Evolutionary conservation across 768 basidiomycete species (phyloP).

Genomic region (Rhodotorula graminis): DNA sequence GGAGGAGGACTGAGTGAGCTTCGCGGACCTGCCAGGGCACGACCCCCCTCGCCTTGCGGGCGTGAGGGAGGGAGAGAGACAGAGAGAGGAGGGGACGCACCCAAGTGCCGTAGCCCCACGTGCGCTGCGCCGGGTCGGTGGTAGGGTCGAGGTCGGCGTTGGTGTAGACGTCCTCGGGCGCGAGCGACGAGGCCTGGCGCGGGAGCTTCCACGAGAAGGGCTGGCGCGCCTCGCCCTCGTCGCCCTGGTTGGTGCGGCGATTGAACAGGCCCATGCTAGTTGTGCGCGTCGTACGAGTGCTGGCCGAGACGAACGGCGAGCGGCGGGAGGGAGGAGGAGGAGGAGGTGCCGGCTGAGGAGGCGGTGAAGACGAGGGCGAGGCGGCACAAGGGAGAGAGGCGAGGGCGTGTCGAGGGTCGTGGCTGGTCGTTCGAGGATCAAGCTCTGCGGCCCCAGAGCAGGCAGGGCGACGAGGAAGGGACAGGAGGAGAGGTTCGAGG

Average conservation of each 20-base stretch:
- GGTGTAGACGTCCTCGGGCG: slow-evolving; percentile 33
- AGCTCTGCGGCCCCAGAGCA: too few relatives aligned
- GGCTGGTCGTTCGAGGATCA: too few relatives aligned
- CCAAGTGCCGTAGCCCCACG: slow-evolving; percentile 33
- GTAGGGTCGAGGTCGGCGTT: slow-evolving; percentile 34
- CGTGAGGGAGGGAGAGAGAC: too few relatives aligned
- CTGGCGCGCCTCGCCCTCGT: not conserved
- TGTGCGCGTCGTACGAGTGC: not conserved
- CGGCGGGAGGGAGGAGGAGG: not conserved
- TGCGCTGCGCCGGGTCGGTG: slow-evolving; percentile 17
- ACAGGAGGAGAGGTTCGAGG: too few relatives aligned
- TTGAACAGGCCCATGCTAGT: not conserved
- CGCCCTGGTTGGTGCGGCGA: not conserved
- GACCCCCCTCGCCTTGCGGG: too few relatives aligned
- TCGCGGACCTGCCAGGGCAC: not conserved
- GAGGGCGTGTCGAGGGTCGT: too few relatives aligned
- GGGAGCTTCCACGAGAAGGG: slow-evolving; percentile 14
- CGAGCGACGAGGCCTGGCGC: slow-evolving; percentile 25
- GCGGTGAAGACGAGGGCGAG: too few relatives aligned
- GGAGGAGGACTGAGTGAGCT: not conserved
- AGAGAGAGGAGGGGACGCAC: not conserved
- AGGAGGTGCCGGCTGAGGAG: not conserved
- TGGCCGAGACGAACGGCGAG: not conserved
- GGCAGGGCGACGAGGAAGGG: too few relatives aligned
- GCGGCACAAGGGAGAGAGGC: too few relatives aligned